phyloP scores from a whole-genome alignment of 192 early-diverging fungal genomes.

The Rhizophagus clarus region DNA sequence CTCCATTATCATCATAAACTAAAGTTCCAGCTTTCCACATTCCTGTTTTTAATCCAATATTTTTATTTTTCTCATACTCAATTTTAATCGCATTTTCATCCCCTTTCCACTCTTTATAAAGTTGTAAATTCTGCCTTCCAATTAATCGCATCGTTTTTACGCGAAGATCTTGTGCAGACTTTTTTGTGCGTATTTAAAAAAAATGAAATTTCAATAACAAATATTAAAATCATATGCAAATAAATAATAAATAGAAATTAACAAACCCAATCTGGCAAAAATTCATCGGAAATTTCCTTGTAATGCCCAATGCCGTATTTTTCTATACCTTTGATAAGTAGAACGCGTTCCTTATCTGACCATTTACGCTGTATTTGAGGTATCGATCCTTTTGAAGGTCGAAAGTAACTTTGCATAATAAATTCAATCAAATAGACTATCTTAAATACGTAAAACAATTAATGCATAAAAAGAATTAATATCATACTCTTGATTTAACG shows the following conservation, averaged over 20 bases:
- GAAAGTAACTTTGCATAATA: constrained; percentile 62
- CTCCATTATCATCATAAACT: constrained; percentile 83
- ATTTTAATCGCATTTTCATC: constrained; percentile 63
- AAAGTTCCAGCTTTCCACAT: constrained; percentile 80
- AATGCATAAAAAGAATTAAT: not conserved
- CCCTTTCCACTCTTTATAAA: constrained; percentile 87
- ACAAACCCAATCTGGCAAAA: constrained; percentile 77
- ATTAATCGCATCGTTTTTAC: constrained; percentile 83
- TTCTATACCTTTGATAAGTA: constrained; percentile 80
- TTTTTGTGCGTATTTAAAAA: constrained; percentile 20
- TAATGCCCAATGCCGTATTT: constrained; percentile 88
- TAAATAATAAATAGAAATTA: not conserved
- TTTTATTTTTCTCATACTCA: constrained; percentile 82
- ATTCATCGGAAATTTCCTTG: constrained; percentile 77
- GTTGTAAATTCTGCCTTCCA: constrained; percentile 84
- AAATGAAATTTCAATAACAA: constrained; percentile 6
- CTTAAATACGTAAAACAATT: constrained; percentile 15
- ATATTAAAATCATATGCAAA: not conserved
- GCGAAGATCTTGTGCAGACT: constrained; percentile 75
- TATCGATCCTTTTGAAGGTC: constrained; percentile 69
- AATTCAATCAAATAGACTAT: not conserved
- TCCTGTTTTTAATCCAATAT: constrained; percentile 71
- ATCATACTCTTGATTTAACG: constrained; percentile 82
- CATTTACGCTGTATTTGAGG: constrained; percentile 66
- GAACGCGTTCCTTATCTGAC: constrained; percentile 76